Percentiles rank a stretch among this genome's conserved stretches.
These are phyloP conservation scores for Colletotrichum caudatum DNA, from an alignment of 2,329 filamentous ascomycete genomes.

Conservation along the genomic window DNA sequence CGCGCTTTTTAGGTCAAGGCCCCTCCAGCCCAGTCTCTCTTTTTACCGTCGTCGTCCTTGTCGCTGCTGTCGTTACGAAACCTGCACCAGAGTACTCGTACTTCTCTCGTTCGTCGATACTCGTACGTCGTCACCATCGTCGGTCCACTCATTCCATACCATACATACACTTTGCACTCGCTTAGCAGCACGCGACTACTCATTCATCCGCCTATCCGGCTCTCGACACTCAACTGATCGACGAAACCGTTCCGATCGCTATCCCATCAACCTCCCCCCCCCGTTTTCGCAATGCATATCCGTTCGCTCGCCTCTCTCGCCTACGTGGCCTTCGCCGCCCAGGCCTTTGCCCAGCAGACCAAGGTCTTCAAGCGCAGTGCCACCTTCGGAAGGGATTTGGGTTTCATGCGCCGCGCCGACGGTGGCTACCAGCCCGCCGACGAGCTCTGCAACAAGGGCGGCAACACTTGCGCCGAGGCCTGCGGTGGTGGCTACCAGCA, in stretches of 20 bases:
- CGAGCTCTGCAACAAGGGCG: slow-evolving; percentile 61
- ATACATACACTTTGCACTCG: not conserved
- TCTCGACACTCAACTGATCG: slow-evolving; percentile 11
- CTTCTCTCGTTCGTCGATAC: slow-evolving; percentile 29
- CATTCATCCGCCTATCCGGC: not conserved
- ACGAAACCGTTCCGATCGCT: slow-evolving; percentile 19
- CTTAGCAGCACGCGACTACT: not conserved
- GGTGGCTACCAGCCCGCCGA: slow-evolving; percentile 63
- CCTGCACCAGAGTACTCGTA: slow-evolving; percentile 26
- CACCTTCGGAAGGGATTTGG: slow-evolving; percentile 52
- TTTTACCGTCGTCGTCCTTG: not conserved
- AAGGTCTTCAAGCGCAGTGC: slow-evolving; percentile 52
- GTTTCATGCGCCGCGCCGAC: slow-evolving; percentile 58
- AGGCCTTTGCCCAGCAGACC: slow-evolving; percentile 38
- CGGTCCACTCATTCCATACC: slow-evolving; percentile 32
- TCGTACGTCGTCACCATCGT: slow-evolving; percentile 11
- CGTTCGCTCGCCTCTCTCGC: slow-evolving; percentile 42
- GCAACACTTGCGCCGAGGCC: slow-evolving; percentile 64
- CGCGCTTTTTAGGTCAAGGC: slow-evolving; percentile 37
- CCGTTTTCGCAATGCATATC: slow-evolving; percentile 40
- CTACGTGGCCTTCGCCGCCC: slow-evolving; percentile 42
- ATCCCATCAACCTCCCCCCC: slow-evolving; percentile 1
- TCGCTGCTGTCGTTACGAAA: slow-evolving; percentile 9
- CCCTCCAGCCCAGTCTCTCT: slow-evolving; percentile 38
- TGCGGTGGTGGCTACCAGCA: slow-evolving; percentile 64